phyloP scores from a whole-genome alignment of 2,329 filamentous ascomycete species.

The Colletotrichum siamense region DNA sequence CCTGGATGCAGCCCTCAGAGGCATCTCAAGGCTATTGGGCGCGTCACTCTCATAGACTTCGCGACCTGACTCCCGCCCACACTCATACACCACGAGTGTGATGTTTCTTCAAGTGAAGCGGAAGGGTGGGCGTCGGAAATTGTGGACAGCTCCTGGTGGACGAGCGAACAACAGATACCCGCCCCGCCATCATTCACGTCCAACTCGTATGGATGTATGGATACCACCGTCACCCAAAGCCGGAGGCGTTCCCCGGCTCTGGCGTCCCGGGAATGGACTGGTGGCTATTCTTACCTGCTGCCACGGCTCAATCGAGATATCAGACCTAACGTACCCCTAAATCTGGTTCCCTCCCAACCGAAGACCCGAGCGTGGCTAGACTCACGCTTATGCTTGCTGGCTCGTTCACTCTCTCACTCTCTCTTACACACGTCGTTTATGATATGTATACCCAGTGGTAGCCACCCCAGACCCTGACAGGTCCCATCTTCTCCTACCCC shows the following conservation, averaged over 20 bases:
- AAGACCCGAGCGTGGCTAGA: neutral
- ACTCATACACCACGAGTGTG: neutral
- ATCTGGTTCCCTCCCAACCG: neutral
- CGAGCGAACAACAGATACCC: neutral
- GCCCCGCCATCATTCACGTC: neutral
- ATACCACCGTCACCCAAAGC: neutral
- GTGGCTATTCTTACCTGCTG: slow-evolving; percentile 6
- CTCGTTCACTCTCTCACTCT: neutral
- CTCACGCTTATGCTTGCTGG: neutral
- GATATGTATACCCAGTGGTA: slow-evolving; percentile 10
- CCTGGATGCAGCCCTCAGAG: neutral
- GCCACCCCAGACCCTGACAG: slow-evolving; percentile 9
- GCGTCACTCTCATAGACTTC: neutral
- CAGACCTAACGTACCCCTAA: slow-evolving; percentile 7
- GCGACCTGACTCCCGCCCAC: neutral
- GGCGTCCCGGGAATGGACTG: neutral
- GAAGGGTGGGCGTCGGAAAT: neutral
- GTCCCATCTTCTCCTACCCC: neutral
- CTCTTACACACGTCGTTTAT: neutral
- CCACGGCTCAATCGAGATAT: slow-evolving; percentile 6
- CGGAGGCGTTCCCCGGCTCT: neutral
- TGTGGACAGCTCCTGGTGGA: neutral
- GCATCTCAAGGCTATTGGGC: neutral
- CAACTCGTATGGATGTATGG: neutral
- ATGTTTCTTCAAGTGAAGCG: neutral